These are phyloP conservation scores for Stentor coeruleus DNA, from an alignment of 73 alveolate genomes.

Conservation along the genomic window DNA sequence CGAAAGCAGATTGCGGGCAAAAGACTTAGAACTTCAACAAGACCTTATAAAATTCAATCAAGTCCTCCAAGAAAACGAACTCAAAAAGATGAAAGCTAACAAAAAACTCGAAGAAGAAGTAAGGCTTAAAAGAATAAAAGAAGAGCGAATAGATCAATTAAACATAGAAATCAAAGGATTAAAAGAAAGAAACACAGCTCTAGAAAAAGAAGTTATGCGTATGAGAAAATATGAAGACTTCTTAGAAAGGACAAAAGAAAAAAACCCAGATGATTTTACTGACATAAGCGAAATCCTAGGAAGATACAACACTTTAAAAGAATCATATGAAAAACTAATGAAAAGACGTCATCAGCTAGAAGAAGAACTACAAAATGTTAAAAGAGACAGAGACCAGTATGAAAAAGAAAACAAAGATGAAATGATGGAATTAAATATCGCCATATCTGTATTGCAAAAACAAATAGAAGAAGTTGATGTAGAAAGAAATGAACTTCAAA, in stretches of 20 bases:
- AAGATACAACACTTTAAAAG: conserved; percentile 62
- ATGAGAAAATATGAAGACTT: conserved; percentile 78
- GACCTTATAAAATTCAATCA: conserved; percentile 68
- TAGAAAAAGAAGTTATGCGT: conserved; percentile 46
- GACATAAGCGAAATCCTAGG: conserved; percentile 69
- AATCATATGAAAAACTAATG: conserved; percentile 55
- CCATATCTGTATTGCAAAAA: conserved; percentile 36
- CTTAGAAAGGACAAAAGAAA: conserved; percentile 67
- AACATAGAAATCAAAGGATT: conserved; percentile 30
- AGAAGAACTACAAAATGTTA: conserved; percentile 58
- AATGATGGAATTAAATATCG: conserved; percentile 40
- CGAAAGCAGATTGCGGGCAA: conserved; percentile 52
- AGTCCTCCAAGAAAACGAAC: conserved; percentile 76
- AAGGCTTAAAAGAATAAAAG: conserved; percentile 31
- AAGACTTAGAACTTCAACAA: conserved; percentile 64
- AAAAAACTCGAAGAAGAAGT: conserved; percentile 59
- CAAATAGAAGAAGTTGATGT: conserved; percentile 44
- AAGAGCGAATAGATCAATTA: conserved; percentile 40
- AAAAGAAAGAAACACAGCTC: conserved; percentile 28
- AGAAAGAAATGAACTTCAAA: conserved; percentile 22
- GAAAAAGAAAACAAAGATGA: conserved; percentile 40
- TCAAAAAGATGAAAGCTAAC: conserved; percentile 70
- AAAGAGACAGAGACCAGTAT: conserved; percentile 36
- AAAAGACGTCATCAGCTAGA: conserved; percentile 52
- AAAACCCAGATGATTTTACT: conserved; percentile 71